Base-by-base conservation (phyloP, 2,329 filamentous ascomycete species). In the Aspergillus hortae region DNA sequence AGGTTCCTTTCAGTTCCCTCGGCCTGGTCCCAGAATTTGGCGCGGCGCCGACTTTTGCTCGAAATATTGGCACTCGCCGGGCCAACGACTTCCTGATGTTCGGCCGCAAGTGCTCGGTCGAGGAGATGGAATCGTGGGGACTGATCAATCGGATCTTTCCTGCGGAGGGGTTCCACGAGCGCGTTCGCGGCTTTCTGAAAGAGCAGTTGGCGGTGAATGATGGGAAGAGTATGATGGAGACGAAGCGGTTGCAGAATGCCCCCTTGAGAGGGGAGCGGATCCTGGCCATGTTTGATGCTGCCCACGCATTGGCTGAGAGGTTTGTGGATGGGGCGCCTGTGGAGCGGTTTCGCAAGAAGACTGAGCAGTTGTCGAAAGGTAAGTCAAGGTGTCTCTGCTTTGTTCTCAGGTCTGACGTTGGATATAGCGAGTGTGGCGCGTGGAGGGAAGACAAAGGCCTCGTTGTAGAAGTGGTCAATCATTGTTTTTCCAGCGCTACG, bases 41-140 rank as follows among this genome's bases (percentile, higher is more conserved):
- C 0, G 76, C 73, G 0, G 74, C 77, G 0, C 63, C 74, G 19
- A 73, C 68, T 11, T 74, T 79, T 52, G 68, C 76, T 0, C 74
- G 79, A 56, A 69, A 68, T 41, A 77, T 80, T 46, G 77, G 77
- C 23, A 72, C 78, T 4, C 77, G 77, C 55, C 76, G 77, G 44
- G 69, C 77, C 1, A 80, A 80, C 56, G 77, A 80, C 56, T 77
- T 80, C 54, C 66, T 80, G 14, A 79, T 80, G 75, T 78, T 80
- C 52, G 77, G 77, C 3, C 67, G 73, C 15, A 77, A 78, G 45
- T 48, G 78, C 2, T 66, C 62, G 1, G 73, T 71, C 1, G 56
- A 74, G 25, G 77, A 80, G 52, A 61, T 77, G 11, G 63, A 75
- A 51, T 60, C 67, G 3, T 73, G 67, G 43, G 77, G 77, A 0